These are phyloP conservation scores for Massarina eburnea DNA, from an alignment of 2,329 filamentous ascomycete species.

Conservation along the genomic window DNA sequence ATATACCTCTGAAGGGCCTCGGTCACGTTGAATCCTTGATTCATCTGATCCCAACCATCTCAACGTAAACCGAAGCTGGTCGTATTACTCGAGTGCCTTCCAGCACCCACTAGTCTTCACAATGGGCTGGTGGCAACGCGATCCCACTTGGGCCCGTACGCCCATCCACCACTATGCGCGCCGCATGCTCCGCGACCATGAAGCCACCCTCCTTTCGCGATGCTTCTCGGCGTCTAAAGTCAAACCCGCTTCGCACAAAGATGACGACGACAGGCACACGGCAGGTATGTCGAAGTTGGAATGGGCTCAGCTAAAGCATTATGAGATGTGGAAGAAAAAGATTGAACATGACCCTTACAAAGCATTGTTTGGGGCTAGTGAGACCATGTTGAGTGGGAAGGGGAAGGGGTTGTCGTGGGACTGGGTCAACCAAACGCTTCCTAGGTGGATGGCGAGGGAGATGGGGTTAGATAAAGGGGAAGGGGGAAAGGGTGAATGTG, in stretches of 20 bases:
- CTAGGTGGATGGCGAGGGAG: slow-evolving; percentile 35
- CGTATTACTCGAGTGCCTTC: too few species aligned
- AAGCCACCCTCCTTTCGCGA: slow-evolving; percentile 25
- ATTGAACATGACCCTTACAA: slow-evolving; percentile 47
- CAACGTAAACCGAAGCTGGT: too few species aligned
- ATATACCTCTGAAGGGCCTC: too few species aligned
- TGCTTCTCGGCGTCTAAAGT: slow-evolving; percentile 31
- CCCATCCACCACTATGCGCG: slow-evolving; percentile 26
- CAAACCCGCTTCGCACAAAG: slow-evolving; percentile 22
- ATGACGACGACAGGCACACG: slow-evolving; percentile 21
- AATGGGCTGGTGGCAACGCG: slow-evolving; percentile 35
- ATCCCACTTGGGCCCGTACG: slow-evolving; percentile 24
- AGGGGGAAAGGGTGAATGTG: not conserved
- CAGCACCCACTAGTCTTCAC: not conserved
- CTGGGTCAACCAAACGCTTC: slow-evolving; percentile 32
- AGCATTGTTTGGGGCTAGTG: slow-evolving; percentile 46
- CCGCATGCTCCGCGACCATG: slow-evolving; percentile 23
- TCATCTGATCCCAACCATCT: too few species aligned
- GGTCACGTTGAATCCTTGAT: too few species aligned
- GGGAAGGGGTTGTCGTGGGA: slow-evolving; percentile 34
- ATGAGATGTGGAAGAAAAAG: slow-evolving; percentile 29
- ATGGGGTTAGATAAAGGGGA: slow-evolving; percentile 15
- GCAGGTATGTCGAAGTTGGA: slow-evolving; percentile 30
- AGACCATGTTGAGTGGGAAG: slow-evolving; percentile 36
- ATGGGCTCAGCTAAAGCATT: slow-evolving; percentile 31